Evolutionary conservation across 768 basidiomycete genomes (phyloP), one percentile per base, ranked within the genome.

Genomic region (Suillus paluster): DNA sequence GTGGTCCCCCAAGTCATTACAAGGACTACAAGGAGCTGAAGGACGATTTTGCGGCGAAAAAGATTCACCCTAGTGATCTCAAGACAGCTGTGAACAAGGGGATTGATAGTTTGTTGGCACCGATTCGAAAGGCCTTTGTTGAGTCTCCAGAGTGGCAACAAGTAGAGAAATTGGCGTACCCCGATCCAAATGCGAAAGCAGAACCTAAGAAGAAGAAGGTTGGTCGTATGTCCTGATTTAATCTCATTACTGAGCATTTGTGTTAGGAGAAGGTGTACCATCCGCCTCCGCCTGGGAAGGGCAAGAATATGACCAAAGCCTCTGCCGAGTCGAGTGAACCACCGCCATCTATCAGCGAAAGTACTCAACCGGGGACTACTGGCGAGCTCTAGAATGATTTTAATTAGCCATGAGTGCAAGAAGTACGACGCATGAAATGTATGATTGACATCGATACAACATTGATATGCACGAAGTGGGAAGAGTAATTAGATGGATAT

Each of bases 31-130:
- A 83, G 15, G 84, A 84, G 50, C 71, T 98, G 66, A 81, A 91
- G 73, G 79, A 80, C 21, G 93, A 91, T 58, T 99, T 95, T 71
- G 85, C 81, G 34, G 83, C 80, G 61, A 90, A 87, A 77, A 84
- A 85, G 65, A 68, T 99, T 5, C 95, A 97, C 74, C 97, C 97
- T 8, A 89, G 86, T 36, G 97, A 97, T 75, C 77, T 99, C 71
- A 99, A 99, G 81, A 75, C 75, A 4, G 83, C 86, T 0, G 92
- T 97, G 17, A 83, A 84, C 46, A 85, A 87, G 38, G 89, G 86
- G 14, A 88, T 99, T 72, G 83, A 85, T 70, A 80, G 80, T 27
- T 77, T 99, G 46, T 76, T 99, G 60, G 86, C 85, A 21, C 96
- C 97, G 0, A 88, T 99, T 54, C 84, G 90, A 64, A 84, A 86